These are phyloP conservation scores for Leptographium wingfieldii DNA, from an alignment of 2,329 filamentous ascomycete genomes.

Conservation along the genomic window DNA sequence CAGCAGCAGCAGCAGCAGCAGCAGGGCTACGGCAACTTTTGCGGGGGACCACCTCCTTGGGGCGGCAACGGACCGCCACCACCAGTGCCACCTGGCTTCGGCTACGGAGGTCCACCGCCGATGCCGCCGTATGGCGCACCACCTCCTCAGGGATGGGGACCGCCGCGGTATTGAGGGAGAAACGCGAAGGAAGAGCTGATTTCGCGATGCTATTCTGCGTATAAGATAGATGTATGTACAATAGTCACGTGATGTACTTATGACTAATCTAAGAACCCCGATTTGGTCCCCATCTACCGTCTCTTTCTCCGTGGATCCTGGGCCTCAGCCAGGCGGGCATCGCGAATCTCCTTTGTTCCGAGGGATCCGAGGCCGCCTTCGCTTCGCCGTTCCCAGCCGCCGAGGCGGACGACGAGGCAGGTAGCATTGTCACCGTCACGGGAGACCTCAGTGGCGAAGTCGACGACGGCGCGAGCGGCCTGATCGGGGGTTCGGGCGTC, in stretches of 20 bases:
- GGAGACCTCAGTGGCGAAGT: constrained; percentile 78
- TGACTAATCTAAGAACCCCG: no score
- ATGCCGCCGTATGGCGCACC: background rate
- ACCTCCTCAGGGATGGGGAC: constrained; percentile 2
- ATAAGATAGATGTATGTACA: background rate
- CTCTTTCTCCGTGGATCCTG: constrained; percentile 65
- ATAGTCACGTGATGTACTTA: no score
- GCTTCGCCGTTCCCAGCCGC: constrained; percentile 57
- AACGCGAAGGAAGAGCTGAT: background rate
- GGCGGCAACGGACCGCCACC: background rate
- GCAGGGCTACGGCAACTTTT: constrained; percentile 1
- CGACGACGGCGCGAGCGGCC: constrained; percentile 64
- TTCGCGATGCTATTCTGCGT: background rate
- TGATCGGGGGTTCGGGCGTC: constrained; percentile 86
- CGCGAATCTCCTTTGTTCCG: constrained; percentile 83
- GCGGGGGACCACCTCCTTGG: background rate
- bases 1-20: background rate
- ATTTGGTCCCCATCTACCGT: constrained; percentile 17
- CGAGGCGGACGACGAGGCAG: constrained; percentile 52
- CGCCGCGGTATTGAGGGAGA: background rate
- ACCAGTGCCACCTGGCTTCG: background rate
- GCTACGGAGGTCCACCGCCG: background rate
- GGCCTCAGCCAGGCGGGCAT: constrained; percentile 70
- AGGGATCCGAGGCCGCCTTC: constrained; percentile 83
- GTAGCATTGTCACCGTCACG: constrained; percentile 55